Base-by-base conservation (phyloP, 441 rosid species). In the Raphanus hybrid region DNA sequence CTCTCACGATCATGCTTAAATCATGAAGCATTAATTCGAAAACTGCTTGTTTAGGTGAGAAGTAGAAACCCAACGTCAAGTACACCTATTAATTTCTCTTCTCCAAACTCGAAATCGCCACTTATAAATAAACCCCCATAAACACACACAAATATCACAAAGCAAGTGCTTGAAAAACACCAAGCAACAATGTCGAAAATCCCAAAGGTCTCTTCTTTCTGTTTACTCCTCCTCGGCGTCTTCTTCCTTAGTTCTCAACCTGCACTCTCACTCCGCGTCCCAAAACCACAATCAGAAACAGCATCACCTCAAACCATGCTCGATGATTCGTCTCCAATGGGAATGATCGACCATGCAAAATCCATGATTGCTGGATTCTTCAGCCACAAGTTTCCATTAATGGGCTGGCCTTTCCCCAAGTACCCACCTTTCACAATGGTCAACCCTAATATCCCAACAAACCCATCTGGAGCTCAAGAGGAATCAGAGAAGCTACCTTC, bases 361-460 rank as follows among this genome's bases (percentile, higher is more conserved):
- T 59, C 82, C 29, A 79, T 64, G 72, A 12, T 79, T 48, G 69
- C 69, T 70, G 79, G 73, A 4, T 79, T 79, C 65, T 79, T 70
- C 79, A 59, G 79, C 45, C 79, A 64, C 69, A 70, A 3, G 72
- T 75, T 75, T 59, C 82, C 82, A 45, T 3, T 79, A 14, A 64
- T 26, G 60, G 82, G 73, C 0, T 79, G 79, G 82, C 73, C 82
- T 70, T 75, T 48, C 76, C 79, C 73, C 1, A 79, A 75, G n/a
- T 70, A 79, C 64, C 82, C 79, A 74, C 79, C 79, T 58, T 74
- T 79, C 72, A 64, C 76, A 5, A 48, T 74, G 68, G 76, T 58
- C 27, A 74, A 69, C 58, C 82, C 82, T 70, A 74, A 64, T 10
- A 35, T 79, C 50, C 79, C 76, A 18, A 70, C 76, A 58, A 79